A percentile compares a stretch with the other conserved stretches of the same genome.
Conservation (phyloP, 805 yeast species). For the Sugiyamaella chiloensis region DNA sequence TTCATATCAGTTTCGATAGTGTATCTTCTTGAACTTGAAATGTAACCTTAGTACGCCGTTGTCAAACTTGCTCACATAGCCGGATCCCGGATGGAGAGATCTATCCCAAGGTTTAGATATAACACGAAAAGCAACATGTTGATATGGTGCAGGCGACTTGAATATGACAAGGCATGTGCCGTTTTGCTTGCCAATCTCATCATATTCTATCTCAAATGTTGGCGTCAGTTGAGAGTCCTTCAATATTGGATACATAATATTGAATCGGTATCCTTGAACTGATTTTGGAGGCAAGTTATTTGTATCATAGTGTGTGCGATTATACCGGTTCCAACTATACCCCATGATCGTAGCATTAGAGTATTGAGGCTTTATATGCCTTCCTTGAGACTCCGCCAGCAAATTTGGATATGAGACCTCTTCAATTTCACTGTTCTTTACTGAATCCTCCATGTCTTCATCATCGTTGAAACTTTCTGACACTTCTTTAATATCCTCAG, state of each 20-base stretch:
- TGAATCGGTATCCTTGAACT: conserved; percentile 38
- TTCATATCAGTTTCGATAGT: conserved; percentile 27
- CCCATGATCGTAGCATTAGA: conserved; percentile 34
- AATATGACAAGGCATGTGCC: conserved; percentile 34
- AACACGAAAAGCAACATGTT: conserved; percentile 34
- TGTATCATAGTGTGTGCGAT: conserved; percentile 33
- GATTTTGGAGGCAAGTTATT: conserved; percentile 38
- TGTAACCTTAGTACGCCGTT: conserved; percentile 36
- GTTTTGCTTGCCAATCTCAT: conserved; percentile 12
- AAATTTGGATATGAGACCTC: not conserved
- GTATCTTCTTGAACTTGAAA: conserved; percentile 33
- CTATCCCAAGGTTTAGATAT: conserved; percentile 37
- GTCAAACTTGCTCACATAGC: conserved; percentile 33
- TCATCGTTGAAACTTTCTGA: not conserved
- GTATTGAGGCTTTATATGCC: conserved; percentile 26
- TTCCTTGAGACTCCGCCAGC: not conserved
- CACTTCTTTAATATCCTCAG: not conserved
- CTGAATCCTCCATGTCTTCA: too few species aligned
- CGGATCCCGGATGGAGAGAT: conserved; percentile 25
- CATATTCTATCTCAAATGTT: conserved; percentile 29
- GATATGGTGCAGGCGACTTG: conserved; percentile 35
- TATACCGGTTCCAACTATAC: conserved; percentile 37
- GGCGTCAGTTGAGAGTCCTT: conserved; percentile 29
- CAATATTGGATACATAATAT: conserved; percentile 35
- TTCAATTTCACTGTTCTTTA: not conserved